Conservation (phyloP, 495 filamentous ascomycete genomes). For the Aspergillus panamensis region DNA sequence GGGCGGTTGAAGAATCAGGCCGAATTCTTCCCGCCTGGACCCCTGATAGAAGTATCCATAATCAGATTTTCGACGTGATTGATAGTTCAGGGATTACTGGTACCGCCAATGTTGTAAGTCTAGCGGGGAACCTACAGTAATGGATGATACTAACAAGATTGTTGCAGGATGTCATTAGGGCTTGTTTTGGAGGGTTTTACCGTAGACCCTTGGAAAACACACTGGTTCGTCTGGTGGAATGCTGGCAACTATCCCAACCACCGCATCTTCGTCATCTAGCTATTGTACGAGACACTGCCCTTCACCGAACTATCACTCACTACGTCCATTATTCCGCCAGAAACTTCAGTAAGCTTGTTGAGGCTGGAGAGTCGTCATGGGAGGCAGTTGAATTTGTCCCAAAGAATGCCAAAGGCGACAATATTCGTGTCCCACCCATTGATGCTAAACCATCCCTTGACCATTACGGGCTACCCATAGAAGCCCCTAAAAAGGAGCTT, state of each 20-base stretch:
- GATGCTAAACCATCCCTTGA: constrained; percentile 44
- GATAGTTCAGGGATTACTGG: constrained; percentile 49
- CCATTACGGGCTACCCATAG: constrained; percentile 50
- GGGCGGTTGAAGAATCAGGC: constrained; percentile 32
- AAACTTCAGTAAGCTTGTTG: constrained; percentile 56
- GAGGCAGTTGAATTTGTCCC: constrained; percentile 52
- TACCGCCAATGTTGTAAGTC: constrained; percentile 49
- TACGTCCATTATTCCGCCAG: constrained; percentile 57
- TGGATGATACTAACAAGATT: constrained; percentile 6
- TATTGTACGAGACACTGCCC: constrained; percentile 57
- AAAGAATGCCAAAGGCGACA: constrained; percentile 35
- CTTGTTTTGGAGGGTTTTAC: constrained; percentile 52
- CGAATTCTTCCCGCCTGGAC: constrained; percentile 52
- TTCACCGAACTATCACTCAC: constrained; percentile 49
- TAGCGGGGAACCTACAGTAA: background rate
- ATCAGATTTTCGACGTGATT: constrained; percentile 54
- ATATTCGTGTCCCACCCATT: constrained; percentile 30
- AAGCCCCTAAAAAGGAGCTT: constrained; percentile 28
- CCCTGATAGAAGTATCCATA: constrained; percentile 48
- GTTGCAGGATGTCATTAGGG: constrained; percentile 45
- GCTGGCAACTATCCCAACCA: constrained; percentile 61
- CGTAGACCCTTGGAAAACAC: constrained; percentile 56
- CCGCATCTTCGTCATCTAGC: constrained; percentile 59
- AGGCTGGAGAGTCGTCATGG: constrained; percentile 52
- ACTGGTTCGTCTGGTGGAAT: constrained; percentile 53